Percentiles rank a stretch among this genome's conserved stretches.
Evolutionary conservation across 805 yeast species (phyloP).

Genomic region (Metschnikowia bowlesiae): DNA sequence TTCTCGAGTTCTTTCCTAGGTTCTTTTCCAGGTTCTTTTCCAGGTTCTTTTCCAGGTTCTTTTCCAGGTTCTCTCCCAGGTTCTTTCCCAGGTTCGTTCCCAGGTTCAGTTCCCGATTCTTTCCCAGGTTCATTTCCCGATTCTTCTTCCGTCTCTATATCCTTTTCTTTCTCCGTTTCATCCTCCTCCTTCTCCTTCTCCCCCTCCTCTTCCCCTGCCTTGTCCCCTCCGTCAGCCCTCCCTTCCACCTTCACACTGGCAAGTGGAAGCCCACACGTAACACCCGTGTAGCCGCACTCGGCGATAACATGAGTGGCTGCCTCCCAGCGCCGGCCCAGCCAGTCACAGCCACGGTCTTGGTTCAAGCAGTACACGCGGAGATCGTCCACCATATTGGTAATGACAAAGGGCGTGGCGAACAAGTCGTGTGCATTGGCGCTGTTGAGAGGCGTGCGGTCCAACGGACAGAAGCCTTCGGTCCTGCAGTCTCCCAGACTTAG

Average conservation of each 20-base stretch:
- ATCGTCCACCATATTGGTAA: slow-evolving; percentile 59
- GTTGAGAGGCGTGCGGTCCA: slow-evolving; percentile 52
- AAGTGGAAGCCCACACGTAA: slow-evolving; percentile 24
- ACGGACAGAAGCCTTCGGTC: slow-evolving; percentile 42
- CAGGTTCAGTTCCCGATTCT: too few species aligned
- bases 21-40: too few species aligned
- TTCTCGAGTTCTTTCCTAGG: too few species aligned
- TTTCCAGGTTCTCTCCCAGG: too few species aligned
- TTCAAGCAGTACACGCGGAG: slow-evolving; percentile 54
- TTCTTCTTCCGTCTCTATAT: background rate
- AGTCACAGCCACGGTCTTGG: slow-evolving; percentile 48
- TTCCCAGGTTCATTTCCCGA: too few species aligned
- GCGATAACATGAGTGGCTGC: slow-evolving; percentile 44
- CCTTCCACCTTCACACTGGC: slow-evolving; percentile 6
- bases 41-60: too few species aligned
- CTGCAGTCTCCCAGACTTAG: slow-evolving; percentile 18
- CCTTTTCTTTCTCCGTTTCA: background rate
- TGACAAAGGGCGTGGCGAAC: slow-evolving; percentile 53
- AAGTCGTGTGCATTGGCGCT: slow-evolving; percentile 20
- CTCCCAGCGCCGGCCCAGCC: slow-evolving; percentile 58
- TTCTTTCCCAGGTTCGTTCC: too few species aligned
- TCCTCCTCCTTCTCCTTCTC: background rate
- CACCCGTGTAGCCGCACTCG: slow-evolving; percentile 36
- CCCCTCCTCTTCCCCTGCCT: too few species aligned
- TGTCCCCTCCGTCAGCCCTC: background rate